Evolutionary conservation across 2,329 filamentous ascomycete genomes (phyloP).

Genomic region (Diaporthe citri): DNA sequence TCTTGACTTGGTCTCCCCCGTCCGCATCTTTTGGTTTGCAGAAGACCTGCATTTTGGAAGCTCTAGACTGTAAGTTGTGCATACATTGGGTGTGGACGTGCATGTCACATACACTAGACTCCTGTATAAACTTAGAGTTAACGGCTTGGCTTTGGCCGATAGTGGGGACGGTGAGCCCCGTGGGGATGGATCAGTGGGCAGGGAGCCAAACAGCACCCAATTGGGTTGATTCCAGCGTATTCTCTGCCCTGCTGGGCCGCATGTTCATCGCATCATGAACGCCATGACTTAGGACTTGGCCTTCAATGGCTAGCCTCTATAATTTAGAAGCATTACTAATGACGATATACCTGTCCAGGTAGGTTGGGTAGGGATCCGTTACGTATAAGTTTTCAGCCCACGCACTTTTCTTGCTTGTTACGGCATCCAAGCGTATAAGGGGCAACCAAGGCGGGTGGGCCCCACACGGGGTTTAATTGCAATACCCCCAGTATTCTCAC

Average conservation of each 20-base stretch:
- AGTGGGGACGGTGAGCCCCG: not conserved
- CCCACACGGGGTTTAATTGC: not conserved
- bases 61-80: too few species aligned
- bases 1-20: not conserved
- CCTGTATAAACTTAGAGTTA: not conserved
- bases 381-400: not conserved
- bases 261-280: not conserved
- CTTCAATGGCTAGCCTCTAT: too few species aligned
- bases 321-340: not conserved
- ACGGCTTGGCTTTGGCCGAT: not conserved
- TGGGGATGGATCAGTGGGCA: not conserved
- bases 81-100: not conserved
- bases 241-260: too few species aligned
- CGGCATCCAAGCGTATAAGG: not conserved
- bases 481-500: not conserved
- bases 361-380: not conserved
- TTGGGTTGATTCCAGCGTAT: not conserved
- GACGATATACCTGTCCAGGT: not conserved
- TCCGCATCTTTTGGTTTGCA: not conserved
- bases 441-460: not conserved
- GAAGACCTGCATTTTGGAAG: too few species aligned
- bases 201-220: not conserved
- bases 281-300: not conserved
- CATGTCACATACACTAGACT: not conserved
- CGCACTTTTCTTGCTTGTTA: not conserved